phyloP scores from a whole-genome alignment of 2,329 filamentous ascomycete species.

The Aspergillus floridensis region DNA sequence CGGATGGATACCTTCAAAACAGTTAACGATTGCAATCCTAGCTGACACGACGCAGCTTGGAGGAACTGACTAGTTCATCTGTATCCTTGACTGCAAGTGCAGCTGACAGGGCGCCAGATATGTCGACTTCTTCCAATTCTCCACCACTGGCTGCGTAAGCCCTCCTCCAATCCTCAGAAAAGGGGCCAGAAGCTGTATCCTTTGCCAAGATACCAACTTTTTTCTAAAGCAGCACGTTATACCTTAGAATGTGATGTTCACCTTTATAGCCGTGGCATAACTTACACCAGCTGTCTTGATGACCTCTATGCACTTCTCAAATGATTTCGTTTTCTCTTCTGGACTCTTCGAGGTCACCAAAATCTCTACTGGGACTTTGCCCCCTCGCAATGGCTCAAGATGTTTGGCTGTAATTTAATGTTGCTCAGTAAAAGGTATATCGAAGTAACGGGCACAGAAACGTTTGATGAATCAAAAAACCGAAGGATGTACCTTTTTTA shows the following conservation, averaged over 20 bases:
- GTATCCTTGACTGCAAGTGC: conserved; percentile 94
- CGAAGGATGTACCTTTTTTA: conserved; percentile 75
- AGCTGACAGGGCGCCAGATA: conserved; percentile 75
- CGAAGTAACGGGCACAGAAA: not conserved
- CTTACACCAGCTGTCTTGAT: conserved; percentile 85
- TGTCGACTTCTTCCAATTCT: conserved; percentile 84
- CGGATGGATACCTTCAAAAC: conserved; percentile 73
- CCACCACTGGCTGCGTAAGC: conserved; percentile 73
- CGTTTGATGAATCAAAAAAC: not conserved
- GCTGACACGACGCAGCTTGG: conserved; percentile 8
- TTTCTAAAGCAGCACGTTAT: conserved; percentile 53
- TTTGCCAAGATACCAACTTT: conserved; percentile 87
- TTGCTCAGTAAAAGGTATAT: not conserved
- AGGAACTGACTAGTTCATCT: conserved; percentile 66
- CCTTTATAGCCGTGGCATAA: conserved; percentile 20
- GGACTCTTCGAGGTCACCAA: conserved; percentile 88
- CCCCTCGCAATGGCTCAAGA: conserved; percentile 84
- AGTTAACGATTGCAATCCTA: conserved; percentile 7
- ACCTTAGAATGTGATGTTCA: not conserved
- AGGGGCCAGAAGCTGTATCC: conserved; percentile 80
- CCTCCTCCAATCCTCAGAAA: conserved; percentile 95
- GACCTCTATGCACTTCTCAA: conserved; percentile 75
- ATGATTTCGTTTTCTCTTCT: conserved; percentile 86
- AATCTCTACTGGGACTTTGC: conserved; percentile 89
- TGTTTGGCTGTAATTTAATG: conserved; percentile 68